Base-by-base conservation (phyloP, 2,329 filamentous ascomycete genomes). In the Gliomastix tumulicola region DNA sequence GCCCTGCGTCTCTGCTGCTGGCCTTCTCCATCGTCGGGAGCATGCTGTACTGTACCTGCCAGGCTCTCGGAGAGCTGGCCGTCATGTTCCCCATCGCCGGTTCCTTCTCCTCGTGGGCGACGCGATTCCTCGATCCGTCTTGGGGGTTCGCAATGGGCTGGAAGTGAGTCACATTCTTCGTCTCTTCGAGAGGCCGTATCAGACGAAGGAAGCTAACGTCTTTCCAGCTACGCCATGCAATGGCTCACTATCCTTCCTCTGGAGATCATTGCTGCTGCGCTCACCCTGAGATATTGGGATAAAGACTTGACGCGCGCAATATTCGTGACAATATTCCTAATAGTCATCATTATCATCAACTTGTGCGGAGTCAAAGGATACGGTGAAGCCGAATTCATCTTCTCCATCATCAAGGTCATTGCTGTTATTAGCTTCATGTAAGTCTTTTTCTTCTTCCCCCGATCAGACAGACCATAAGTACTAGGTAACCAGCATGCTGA, bases 101-200 rank as follows among this genome's bases (percentile, higher is more conserved):
- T 38, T 94, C 88, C 4, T 97, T 96, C 55, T 87, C 88, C 1
- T 82, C 88, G 7, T 96, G 89, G 63, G 92, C 89, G 15, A 95
- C 88, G 21, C 79, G 90, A 15, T 96, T 97, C 51, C 62, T 97
- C 15, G 88, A 96, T 53, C 90, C 89, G 2, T 89, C 89, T 1
- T 95, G 88, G 88, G 88, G 88, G 0, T 94, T 94, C 54, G 86
- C 88, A 32, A 94, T 95, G 85, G 88, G 88, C 13, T 94, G 88
- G 88, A 94, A 94, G 72, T 85, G 58, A 59, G 77, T 70, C 15
- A 17, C 10, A 7, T 28, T 18, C 6, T 32, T 19, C 13, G 18
- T 34, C n/a, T n/a, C n/a, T n/a, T n/a, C n/a, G n/a, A n/a, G n/a
- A n/a, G n/a, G n/a, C n/a, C n/a, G n/a, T n/a, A n/a, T n/a, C n/a